These are phyloP conservation scores for Pseudozyma thailandica DNA, from an alignment of 1,284 basidiomycete genomes.

Conservation along the genomic window DNA sequence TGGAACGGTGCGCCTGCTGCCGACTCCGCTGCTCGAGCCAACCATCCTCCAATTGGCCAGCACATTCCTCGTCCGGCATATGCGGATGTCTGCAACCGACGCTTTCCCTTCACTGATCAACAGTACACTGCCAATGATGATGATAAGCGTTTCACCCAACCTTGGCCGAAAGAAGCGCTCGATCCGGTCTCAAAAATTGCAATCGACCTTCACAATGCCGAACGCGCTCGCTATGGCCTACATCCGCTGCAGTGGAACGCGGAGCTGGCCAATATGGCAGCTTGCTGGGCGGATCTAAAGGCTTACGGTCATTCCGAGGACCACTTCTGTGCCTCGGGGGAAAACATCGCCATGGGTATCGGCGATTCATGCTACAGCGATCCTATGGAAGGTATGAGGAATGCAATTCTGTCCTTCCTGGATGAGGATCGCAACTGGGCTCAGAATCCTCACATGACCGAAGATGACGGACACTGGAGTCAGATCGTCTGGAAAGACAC, in stretches of 20 bases:
- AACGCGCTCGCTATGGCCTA: constrained; percentile 32
- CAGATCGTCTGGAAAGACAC: constrained; percentile 45
- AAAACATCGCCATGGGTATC: constrained; percentile 44
- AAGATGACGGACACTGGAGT: constrained; percentile 33
- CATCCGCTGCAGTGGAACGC: constrained; percentile 34
- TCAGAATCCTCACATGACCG: constrained; percentile 6
- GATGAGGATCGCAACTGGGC: constrained; percentile 50
- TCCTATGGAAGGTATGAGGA: constrained; percentile 36
- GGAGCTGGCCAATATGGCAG: constrained; percentile 50
- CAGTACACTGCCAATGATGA: constrained; percentile 15
- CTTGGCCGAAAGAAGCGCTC: constrained; percentile 19
- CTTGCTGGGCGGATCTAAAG: constrained; percentile 52
- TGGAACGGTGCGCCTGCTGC: constrained; percentile 21
- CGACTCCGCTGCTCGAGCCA: neutral
- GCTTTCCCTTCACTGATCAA: constrained; percentile 29
- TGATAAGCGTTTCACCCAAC: constrained; percentile 18
- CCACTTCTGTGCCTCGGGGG: constrained; percentile 41
- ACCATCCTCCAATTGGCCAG: constrained; percentile 5
- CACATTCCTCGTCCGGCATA: constrained; percentile 33
- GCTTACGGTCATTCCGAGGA: constrained; percentile 49
- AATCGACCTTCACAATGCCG: constrained; percentile 42
- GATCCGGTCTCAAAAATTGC: constrained; percentile 26
- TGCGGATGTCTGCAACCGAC: constrained; percentile 31
- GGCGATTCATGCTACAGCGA: constrained; percentile 42
- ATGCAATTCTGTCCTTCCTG: constrained; percentile 41